Base-by-base conservation (phyloP, 768 basidiomycete genomes). In the Podaxis pistillaris region DNA sequence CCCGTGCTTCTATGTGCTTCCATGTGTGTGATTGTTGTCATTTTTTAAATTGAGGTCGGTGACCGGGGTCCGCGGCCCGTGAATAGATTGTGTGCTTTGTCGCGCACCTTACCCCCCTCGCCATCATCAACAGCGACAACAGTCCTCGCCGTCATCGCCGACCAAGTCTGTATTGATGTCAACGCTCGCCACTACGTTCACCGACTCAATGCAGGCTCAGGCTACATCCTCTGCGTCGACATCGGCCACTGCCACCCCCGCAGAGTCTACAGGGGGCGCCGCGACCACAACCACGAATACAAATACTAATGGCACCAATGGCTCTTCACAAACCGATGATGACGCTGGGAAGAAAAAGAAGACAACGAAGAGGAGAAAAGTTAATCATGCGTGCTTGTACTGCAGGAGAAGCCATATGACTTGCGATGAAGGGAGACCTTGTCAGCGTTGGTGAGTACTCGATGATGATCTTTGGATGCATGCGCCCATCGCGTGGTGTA, bases 371-470 rank as follows among this genome's bases (percentile, higher is more conserved):
- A 78, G 93, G 65, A 78, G 92, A 60, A 95, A 95, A 73, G 92
- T 93, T 63, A 93, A 93, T 73, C 93, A 95, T 76, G 94, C 95
- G 4, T 97, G 94, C 72, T 78, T 97, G 47, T 97, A 96, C 74
- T 97, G 94, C 76, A 83, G 94, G 71, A 80, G 93, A 64, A 94
- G 92, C 80, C 91, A 92, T 84, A 92, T 94, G 91, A 92, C 90
- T 7, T 93, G 92, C 77, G 92, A 93, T 71, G 92, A 93, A 69
- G 90, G 91, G 17, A 79, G 90, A 40, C 95, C 95, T 15, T 97
- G 96, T 73, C 91, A 94, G 69, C 86, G 96, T 67, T 96, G 95
- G 95, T 95, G 72, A 74, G 91, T 80, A 15, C 49, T 41, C 44
- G 38, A 51, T 6, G n/a, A 26, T 53, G 47, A 33, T 22, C 63